A percentile compares a stretch with the other conserved stretches of the same genome.
Evolutionary conservation across 352 stramenopile genomes (phyloP).

Genomic region (Phytophthora niederhauseri): DNA sequence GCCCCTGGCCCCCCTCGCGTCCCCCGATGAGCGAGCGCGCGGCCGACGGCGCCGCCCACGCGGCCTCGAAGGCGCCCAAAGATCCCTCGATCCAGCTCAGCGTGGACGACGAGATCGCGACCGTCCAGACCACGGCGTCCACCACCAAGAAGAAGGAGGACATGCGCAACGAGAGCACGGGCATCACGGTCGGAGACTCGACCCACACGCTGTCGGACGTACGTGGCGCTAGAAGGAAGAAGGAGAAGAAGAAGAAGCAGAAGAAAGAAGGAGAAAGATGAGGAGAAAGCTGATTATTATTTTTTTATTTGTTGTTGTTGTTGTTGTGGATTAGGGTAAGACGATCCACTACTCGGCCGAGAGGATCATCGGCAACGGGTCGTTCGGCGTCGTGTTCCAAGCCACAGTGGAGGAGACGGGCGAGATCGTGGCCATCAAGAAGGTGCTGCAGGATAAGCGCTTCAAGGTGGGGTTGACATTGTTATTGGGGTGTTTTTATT

Average conservation of each 20-base stretch:
- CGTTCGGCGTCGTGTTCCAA: slow-evolving; percentile 99
- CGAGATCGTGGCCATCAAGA: slow-evolving; percentile 99
- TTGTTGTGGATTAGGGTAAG: slow-evolving; percentile 57
- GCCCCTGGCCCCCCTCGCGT: background rate
- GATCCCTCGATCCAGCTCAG: slow-evolving; percentile 26
- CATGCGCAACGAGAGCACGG: slow-evolving; percentile 86
- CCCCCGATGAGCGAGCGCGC: slow-evolving; percentile 36
- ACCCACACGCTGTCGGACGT: slow-evolving; percentile 83
- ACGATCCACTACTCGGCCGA: slow-evolving; percentile 97
- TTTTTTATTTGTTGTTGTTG: slow-evolving; percentile 15
- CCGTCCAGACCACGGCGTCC: slow-evolving; percentile 46
- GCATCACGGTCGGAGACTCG: slow-evolving; percentile 84
- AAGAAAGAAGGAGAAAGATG: no score
- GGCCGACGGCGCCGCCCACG: slow-evolving; percentile 22
- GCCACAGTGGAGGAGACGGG: slow-evolving; percentile 96
- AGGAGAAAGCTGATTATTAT: background rate
- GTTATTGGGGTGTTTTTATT: background rate
- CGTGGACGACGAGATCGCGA: slow-evolving; percentile 44
- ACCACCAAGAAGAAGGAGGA: slow-evolving; percentile 74
- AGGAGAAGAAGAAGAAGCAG: background rate
- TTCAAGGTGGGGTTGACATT: slow-evolving; percentile 92
- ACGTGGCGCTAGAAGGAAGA: slow-evolving; percentile 12
- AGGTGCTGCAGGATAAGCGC: slow-evolving; percentile 99
- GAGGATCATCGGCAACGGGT: slow-evolving; percentile 99
- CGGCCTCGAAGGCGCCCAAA: slow-evolving; percentile 21